Conservation (phyloP, 306 rosid genomes). For the Nissolia schottii region DNA sequence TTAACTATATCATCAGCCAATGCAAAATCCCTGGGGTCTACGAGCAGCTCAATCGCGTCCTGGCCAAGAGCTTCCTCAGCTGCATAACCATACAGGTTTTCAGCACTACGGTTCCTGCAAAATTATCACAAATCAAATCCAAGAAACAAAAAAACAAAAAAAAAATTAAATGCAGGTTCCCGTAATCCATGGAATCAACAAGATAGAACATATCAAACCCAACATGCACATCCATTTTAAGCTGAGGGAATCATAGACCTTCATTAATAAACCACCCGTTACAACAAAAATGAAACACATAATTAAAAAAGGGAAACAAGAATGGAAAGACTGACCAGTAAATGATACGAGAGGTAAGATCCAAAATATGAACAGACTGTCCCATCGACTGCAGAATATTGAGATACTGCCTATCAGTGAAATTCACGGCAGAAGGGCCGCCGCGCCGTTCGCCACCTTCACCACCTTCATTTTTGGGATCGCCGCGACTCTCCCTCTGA, state of each 20-base stretch:
- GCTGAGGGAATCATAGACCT: not conserved
- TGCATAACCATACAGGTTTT: slow-evolving; percentile 73
- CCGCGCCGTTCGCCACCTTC: slow-evolving; percentile 17
- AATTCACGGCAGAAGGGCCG: slow-evolving; percentile 68
- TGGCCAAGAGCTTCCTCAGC: slow-evolving; percentile 80
- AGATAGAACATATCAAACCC: slow-evolving; percentile 11
- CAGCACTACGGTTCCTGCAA: slow-evolving; percentile 93
- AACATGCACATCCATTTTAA: not conserved
- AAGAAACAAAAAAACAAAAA: not conserved
- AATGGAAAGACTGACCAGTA: slow-evolving; percentile 54
- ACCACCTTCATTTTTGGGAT: slow-evolving; percentile 27
- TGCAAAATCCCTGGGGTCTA: slow-evolving; percentile 53
- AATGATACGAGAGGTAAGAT: slow-evolving; percentile 57
- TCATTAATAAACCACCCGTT: not conserved
- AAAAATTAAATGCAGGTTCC: not conserved
- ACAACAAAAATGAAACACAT: not conserved
- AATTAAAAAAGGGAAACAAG: not conserved
- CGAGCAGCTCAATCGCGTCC: slow-evolving; percentile 58
- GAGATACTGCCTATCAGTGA: slow-evolving; percentile 63
- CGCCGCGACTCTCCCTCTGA: slow-evolving; percentile 78
- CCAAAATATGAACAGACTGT: slow-evolving; percentile 84
- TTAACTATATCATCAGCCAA: slow-evolving; percentile 48
- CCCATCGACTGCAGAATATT: slow-evolving; percentile 97
- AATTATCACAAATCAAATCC: slow-evolving; percentile 15
- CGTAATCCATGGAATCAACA: not conserved